These are phyloP conservation scores for Solanum appendiculatum DNA, from an alignment of 257 asterid genomes.

Conservation along the genomic window DNA sequence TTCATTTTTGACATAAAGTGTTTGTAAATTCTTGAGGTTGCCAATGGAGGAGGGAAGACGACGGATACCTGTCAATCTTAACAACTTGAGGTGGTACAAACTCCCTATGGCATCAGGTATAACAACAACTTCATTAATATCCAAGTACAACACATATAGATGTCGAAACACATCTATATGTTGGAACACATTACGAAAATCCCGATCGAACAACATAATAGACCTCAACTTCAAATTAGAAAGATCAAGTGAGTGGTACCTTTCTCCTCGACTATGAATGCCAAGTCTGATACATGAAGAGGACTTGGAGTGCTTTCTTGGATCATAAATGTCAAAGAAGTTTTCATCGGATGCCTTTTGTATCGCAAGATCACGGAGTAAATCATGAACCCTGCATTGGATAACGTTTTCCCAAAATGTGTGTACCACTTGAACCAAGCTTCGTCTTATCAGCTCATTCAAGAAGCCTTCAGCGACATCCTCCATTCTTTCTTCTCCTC, in stretches of 20 bases:
- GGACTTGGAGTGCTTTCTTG: neutral
- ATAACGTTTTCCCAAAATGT: neutral
- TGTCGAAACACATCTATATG: neutral
- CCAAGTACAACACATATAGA: neutral
- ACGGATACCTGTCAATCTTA: neutral
- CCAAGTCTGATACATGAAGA: neutral
- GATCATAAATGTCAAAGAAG: neutral
- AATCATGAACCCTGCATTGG: neutral
- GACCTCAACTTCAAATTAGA: neutral
- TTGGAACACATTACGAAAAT: neutral
- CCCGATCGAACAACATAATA: neutral
- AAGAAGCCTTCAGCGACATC: neutral
- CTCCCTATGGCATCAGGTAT: neutral
- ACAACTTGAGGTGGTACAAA: neutral
- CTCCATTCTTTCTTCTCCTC: neutral
- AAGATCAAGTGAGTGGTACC: neutral
- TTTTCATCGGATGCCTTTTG: neutral
- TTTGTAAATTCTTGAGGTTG: neutral
- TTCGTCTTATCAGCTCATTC: neutral
- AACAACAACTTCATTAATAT: too few species aligned
- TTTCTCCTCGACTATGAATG: neutral
- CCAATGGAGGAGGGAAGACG: neutral
- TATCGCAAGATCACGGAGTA: neutral
- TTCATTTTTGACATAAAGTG: too few species aligned
- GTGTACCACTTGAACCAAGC: neutral